Base-by-base conservation (phyloP, 2,329 filamentous ascomycete species). In the Fusarium kyushuense region DNA sequence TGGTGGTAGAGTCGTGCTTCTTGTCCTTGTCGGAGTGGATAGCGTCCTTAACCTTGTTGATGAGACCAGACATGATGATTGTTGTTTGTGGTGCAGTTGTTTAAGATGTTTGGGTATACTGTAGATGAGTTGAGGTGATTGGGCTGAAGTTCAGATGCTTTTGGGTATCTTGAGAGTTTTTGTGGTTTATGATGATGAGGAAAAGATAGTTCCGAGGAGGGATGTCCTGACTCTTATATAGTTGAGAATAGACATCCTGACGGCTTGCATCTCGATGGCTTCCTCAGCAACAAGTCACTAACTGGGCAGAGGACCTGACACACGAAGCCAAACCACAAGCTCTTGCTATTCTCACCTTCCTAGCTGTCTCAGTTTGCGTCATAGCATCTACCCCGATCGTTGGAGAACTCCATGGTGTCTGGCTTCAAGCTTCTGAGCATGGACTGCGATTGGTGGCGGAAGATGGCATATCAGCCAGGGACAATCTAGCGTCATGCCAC, bases 11-110 rank as follows among this genome's bases (percentile, higher is more conserved):
- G 47, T 60, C 47, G 21, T 60, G 13, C 14, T 74, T 63, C 65
- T 83, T 80, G 77, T 84, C 80, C 66, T 83, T 80, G 77, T 84
- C 80, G 64, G 80, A 78, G 72, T 80, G 74, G 60, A 87, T 76
- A 65, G 80, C 84, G 6, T 87, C 84, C 83, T 88, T 88, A 76
- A 87, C 82, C 79, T 88, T 88, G 82, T 88, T 84, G 75, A 87
- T 77, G 73, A 88, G 79, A 71, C 78, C 78, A 77, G 86, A 86
- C 86, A 88, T 88, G 74, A 65, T 87, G 65, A 30, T 10, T 61
- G 33, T 43, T 29, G 33, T 58, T 66, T 43, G 30, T 47, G 40
- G 25, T 49, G 41, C 58, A 49, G 23, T 58, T 46, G 40, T 57
- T 52, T 11, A n/a, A 33, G 25, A 41, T 45, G 21, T 32, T 58